Base-by-base conservation (phyloP, 1,284 basidiomycete species). In the Ustilago trichophora region DNA sequence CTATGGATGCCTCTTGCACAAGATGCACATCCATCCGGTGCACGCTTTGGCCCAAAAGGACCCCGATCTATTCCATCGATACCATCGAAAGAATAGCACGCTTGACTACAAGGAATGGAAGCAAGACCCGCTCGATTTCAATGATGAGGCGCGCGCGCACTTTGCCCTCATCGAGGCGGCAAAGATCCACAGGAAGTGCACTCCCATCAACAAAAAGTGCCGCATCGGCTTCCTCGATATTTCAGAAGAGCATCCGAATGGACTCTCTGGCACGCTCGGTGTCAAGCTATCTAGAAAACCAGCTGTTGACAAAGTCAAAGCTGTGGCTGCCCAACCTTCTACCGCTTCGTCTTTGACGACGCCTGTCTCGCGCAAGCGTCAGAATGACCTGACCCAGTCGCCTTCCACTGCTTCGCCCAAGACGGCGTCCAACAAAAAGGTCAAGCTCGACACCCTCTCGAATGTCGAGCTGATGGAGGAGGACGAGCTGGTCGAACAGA, bases 51-150 rank as follows among this genome's bases (percentile, higher is more conserved):
- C 67, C 1, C 62, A 65, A 29, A 38, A 51, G 6, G 32, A 65
- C 8, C n/a, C 50, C 6, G 53, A 43, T 16, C 33, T 25, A 11
- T 62, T 70, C n/a, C 67, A 70, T 34, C 7, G 18, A 9, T 70
- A 70, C 32, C 67, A 70, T 37, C 18, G 24, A 12, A 52, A 35
- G 19, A 24, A 25, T 12, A 70, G 67, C 54, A 45, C 40, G 46
- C 40, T 57, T 18, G 57, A 70, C 42, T 70, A 70, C 43, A 49
- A 53, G 42, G 62, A 70, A 33, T 70, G 62, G 62, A 46, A 57
- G 24, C 48, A 56, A 18, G 54, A 70, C 12, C 67, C 67, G 9
- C 27, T 59, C 25, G 49, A 32, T 3, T 70, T 47, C n/a, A 11
- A 24, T 15, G 34, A 44, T 11, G 53, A 57, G 21, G 62, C 67